Conservation (phyloP, 2,329 filamentous ascomycete genomes). For the Torrubiellomyces zombiae region DNA sequence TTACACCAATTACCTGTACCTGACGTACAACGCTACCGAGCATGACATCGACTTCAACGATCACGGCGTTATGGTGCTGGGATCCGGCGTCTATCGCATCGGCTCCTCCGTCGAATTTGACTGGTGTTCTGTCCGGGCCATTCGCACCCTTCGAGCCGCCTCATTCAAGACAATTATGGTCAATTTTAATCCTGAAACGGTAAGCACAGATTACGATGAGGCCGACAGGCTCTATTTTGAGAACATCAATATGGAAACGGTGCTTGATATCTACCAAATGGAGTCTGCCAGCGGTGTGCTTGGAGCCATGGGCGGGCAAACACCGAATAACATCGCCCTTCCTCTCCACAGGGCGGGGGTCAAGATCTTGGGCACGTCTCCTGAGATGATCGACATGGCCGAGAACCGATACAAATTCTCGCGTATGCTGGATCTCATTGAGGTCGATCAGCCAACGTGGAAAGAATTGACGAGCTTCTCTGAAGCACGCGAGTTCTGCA, state of each 20-base stretch:
- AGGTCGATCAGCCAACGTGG: slow-evolving; percentile 92
- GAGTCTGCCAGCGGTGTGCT: slow-evolving; percentile 74
- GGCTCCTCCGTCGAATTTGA: slow-evolving; percentile 97
- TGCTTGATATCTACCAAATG: slow-evolving; percentile 84
- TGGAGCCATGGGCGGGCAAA: slow-evolving; percentile 93
- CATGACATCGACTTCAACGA: slow-evolving; percentile 76
- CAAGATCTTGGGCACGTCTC: slow-evolving; percentile 86
- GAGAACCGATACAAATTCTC: slow-evolving; percentile 99
- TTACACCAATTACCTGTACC: slow-evolving; percentile 87
- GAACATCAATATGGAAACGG: slow-evolving; percentile 78
- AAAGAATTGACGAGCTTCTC: slow-evolving; percentile 93
- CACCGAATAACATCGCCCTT: slow-evolving; percentile 92
- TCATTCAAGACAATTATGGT: slow-evolving; percentile 94
- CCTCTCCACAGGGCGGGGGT: slow-evolving; percentile 77
- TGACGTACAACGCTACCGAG: slow-evolving; percentile 85
- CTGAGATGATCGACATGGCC: slow-evolving; percentile 96
- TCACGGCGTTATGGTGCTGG: slow-evolving; percentile 87
- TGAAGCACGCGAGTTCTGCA: slow-evolving; percentile 75
- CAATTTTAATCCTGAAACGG: slow-evolving; percentile 84
- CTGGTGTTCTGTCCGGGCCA: slow-evolving; percentile 93
- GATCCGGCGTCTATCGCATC: slow-evolving; percentile 91
- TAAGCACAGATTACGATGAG: slow-evolving; percentile 84
- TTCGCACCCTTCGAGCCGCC: slow-evolving; percentile 70
- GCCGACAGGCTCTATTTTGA: slow-evolving; percentile 93
- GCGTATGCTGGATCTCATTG: slow-evolving; percentile 88